Conservation (phyloP, 164 flowering plant species). For the Nymphaea thermarum region DNA sequence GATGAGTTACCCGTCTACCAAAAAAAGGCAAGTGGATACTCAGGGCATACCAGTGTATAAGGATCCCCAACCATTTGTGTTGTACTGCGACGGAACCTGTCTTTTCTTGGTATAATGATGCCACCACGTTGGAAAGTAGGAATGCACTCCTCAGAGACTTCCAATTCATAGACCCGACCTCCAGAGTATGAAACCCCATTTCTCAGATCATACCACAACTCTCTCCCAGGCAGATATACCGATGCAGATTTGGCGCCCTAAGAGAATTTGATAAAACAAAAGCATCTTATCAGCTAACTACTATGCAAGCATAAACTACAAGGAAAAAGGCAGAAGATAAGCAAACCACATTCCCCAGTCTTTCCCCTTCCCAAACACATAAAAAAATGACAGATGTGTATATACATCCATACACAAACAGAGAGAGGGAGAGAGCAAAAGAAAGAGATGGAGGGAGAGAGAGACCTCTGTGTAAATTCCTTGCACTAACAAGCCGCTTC, state of each 20-base stretch:
- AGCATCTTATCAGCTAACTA: neutral
- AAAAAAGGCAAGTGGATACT: too few relatives aligned
- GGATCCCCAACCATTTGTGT: conserved; percentile 96
- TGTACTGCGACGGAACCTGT: conserved; percentile 84
- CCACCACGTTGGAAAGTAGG: conserved; percentile 94
- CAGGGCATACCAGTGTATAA: conserved; percentile 76
- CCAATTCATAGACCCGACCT: conserved; percentile 56
- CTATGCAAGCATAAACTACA: neutral
- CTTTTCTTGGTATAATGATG: conserved; percentile 83
- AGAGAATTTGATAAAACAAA: neutral
- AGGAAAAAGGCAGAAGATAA: neutral
- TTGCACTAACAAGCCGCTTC: conserved; percentile 79
- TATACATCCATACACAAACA: neutral
- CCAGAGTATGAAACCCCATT: conserved; percentile 63
- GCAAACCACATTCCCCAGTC: too few relatives aligned
- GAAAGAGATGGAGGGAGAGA: neutral
- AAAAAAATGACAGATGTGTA: neutral
- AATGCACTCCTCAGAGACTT: conserved; percentile 58
- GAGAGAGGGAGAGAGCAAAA: neutral
- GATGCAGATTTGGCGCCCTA: conserved; percentile 72
- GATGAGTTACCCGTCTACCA: neutral
- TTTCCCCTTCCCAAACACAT: too few relatives aligned
- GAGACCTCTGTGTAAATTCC: conserved; percentile 76
- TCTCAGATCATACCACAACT: conserved; percentile 86
- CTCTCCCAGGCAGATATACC: conserved; percentile 76